Percentiles rank a stretch among this genome's conserved stretches.
Conservation (phyloP, 202 grass and related monocot genomes). For the Setaria viridis region DNA sequence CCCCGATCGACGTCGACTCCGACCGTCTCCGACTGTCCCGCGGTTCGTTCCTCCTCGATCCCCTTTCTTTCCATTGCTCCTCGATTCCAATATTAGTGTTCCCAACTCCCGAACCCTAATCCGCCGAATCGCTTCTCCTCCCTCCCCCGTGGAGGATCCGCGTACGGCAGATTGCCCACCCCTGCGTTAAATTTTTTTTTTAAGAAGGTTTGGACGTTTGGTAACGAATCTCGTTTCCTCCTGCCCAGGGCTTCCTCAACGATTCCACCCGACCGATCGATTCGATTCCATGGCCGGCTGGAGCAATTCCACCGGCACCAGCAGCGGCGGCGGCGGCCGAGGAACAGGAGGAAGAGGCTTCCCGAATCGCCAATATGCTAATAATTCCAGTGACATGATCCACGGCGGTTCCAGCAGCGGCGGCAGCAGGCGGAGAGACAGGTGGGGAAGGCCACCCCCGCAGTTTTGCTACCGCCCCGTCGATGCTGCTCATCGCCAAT, state of each 20-base stretch:
- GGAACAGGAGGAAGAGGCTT: conserved; percentile 36
- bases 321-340: background rate
- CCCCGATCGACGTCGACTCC: background rate
- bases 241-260: background rate
- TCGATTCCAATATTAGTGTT: background rate
- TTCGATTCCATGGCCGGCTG: conserved; percentile 53
- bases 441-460: conserved; percentile 15
- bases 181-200: background rate
- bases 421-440: conserved; percentile 24
- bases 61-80: background rate
- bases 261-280: background rate
- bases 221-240: conserved; percentile 8
- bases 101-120: conserved; percentile 16
- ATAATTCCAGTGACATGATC: background rate
- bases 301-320: conserved; percentile 23
- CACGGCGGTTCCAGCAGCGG: background rate
- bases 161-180: background rate
- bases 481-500: background rate
- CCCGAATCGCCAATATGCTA: conserved; percentile 1
- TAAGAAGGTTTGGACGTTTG: background rate
- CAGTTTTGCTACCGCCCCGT: conserved; percentile 43
- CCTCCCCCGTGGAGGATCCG: background rate
- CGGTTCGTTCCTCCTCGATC: conserved; percentile 21
- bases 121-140: background rate
- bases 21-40: background rate